Conservation (phyloP, 495 filamentous ascomycete genomes). For the Aspergillus bertholletiae region DNA sequence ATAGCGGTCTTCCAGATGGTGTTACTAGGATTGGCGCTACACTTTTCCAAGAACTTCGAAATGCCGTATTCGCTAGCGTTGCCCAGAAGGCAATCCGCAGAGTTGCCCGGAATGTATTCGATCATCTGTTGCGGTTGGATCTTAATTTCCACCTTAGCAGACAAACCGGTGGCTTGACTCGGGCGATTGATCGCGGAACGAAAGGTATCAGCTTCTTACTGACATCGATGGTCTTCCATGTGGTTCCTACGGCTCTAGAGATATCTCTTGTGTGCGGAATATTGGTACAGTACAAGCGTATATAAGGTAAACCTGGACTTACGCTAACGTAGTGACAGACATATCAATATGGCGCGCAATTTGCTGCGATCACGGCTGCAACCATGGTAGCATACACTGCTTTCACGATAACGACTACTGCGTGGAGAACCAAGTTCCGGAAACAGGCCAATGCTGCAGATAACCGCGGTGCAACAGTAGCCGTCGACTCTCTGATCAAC, state of each 20-base stretch:
- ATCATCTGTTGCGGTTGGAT: conserved; percentile 83
- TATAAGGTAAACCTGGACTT: neutral
- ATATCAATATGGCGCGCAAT: conserved; percentile 88
- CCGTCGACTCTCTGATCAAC: conserved; percentile 95
- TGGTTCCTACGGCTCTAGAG: conserved; percentile 89
- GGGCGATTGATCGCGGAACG: conserved; percentile 94
- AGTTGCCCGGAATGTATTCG: conserved; percentile 89
- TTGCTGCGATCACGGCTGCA: conserved; percentile 82
- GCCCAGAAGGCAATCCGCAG: conserved; percentile 92
- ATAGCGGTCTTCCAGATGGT: conserved; percentile 59
- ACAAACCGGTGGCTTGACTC: conserved; percentile 89
- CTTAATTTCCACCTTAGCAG: conserved; percentile 90
- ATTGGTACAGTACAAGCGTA: conserved; percentile 40
- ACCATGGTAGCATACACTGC: conserved; percentile 94
- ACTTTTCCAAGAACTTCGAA: conserved; percentile 84
- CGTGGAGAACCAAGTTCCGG: conserved; percentile 95
- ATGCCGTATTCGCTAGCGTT: conserved; percentile 94
- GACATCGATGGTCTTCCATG: conserved; percentile 97
- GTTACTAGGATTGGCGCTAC: conserved; percentile 82
- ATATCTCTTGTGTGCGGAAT: conserved; percentile 95
- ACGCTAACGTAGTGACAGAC: conserved; percentile 52
- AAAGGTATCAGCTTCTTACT: conserved; percentile 97
- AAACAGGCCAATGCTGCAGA: conserved; percentile 94
- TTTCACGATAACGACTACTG: conserved; percentile 92
- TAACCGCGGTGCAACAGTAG: conserved; percentile 91